These are phyloP conservation scores for Spergularia azorica DNA, from an alignment of 179 eudicot species.

Conservation along the genomic window DNA sequence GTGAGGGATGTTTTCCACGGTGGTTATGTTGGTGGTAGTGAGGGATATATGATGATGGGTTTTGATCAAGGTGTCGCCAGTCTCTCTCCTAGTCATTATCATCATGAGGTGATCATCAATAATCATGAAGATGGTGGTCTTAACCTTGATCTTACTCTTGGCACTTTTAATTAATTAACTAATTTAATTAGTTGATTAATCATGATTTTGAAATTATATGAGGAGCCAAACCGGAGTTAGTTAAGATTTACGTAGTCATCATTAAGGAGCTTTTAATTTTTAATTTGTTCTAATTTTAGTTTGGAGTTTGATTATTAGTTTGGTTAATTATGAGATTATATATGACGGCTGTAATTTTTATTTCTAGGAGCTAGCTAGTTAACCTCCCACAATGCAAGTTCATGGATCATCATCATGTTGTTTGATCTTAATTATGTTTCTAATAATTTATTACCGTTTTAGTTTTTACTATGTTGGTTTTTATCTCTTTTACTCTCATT, in stretches of 20 bases:
- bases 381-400: too few relatives aligned
- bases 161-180: background rate
- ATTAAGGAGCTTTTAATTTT: too few relatives aligned
- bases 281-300: too few relatives aligned
- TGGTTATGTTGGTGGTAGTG: background rate
- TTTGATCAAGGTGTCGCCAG: background rate
- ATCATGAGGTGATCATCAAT: background rate
- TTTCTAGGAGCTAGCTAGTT: too few relatives aligned
- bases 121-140: background rate
- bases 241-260: background rate
- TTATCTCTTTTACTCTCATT: too few relatives aligned
- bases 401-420: too few relatives aligned
- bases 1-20: background rate
- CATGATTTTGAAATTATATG: background rate
- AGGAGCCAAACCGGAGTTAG: background rate
- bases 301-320: too few relatives aligned
- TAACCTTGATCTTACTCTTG: conserved; percentile 16
- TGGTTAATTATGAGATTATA: too few relatives aligned
- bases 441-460: too few relatives aligned
- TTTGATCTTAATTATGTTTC: too few relatives aligned
- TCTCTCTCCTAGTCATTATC: conserved; percentile 3
- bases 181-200: background rate
- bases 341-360: too few relatives aligned
- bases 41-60: background rate
- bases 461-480: too few relatives aligned